These are phyloP conservation scores for Coemansia sp. DNA, from an alignment of 192 early-diverging fungal genomes.

Conservation along the genomic window DNA sequence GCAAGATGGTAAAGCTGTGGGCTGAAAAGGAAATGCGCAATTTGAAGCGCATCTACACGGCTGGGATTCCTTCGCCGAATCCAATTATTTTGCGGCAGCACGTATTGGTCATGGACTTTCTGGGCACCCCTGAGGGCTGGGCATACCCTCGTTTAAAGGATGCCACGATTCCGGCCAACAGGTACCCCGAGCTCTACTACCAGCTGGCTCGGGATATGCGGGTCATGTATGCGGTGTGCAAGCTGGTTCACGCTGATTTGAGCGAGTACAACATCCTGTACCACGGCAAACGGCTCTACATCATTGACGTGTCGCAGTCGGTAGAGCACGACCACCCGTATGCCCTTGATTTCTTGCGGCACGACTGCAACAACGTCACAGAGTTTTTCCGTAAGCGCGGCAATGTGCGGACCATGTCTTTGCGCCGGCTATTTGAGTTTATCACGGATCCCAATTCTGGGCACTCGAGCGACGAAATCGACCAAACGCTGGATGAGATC, in stretches of 20 bases:
- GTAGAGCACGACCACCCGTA: slow-evolving; percentile 98
- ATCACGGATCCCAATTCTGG: slow-evolving; percentile 62
- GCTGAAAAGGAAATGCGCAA: slow-evolving; percentile 99
- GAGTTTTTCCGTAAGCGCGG: slow-evolving; percentile 86
- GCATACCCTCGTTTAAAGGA: slow-evolving; percentile 94
- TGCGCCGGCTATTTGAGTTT: slow-evolving; percentile 87
- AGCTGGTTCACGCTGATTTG: slow-evolving; percentile 95
- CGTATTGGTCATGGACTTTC: slow-evolving; percentile 91
- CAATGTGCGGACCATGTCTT: slow-evolving; percentile 63
- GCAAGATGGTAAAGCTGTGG: slow-evolving; percentile 99
- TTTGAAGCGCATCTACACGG: slow-evolving; percentile 79
- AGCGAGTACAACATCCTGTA: slow-evolving; percentile 96
- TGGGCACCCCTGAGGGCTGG: slow-evolving; percentile 89
- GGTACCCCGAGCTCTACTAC: slow-evolving; percentile 72
- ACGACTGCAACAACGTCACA: slow-evolving; percentile 88
- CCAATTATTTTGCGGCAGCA: slow-evolving; percentile 84
- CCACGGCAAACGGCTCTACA: slow-evolving; percentile 74
- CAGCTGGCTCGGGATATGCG: slow-evolving; percentile 86
- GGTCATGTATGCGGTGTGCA: slow-evolving; percentile 86
- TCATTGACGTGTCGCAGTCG: slow-evolving; percentile 98
- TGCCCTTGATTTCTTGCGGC: slow-evolving; percentile 91
- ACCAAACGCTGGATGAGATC: slow-evolving; percentile 67
- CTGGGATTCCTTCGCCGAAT: slow-evolving; percentile 87
- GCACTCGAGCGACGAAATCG: slow-evolving; percentile 60
- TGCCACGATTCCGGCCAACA: slow-evolving; percentile 70